Conservation (phyloP, 352 stramenopile genomes). For the Pythium coloratum region DNA sequence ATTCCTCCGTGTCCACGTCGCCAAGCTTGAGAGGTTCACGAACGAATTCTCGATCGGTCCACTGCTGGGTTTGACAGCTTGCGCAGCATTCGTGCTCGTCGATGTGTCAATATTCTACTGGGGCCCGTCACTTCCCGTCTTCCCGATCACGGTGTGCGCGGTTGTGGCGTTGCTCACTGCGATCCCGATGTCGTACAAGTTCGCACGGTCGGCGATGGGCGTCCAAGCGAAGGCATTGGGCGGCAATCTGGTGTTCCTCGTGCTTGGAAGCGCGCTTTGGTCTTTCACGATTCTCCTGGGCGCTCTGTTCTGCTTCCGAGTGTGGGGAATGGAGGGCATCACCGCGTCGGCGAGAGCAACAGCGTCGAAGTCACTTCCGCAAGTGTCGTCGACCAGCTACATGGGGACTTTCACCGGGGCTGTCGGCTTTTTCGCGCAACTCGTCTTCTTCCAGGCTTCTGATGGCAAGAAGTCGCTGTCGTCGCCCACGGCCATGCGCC, state of each 20-base stretch:
- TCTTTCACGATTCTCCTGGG: constrained; percentile 58
- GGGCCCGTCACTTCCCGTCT: constrained; percentile 42
- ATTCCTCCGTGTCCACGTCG: background rate
- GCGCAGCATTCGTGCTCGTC: constrained; percentile 48
- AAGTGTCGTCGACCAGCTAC: constrained; percentile 29
- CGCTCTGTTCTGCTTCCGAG: constrained; percentile 43
- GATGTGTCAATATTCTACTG: constrained; percentile 48
- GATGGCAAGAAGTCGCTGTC: constrained; percentile 12
- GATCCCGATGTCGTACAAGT: constrained; percentile 53
- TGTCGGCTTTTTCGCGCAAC: constrained; percentile 47
- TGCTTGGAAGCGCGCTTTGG: constrained; percentile 53
- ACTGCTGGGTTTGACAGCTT: constrained; percentile 42
- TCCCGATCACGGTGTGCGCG: constrained; percentile 46
- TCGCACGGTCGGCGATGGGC: constrained; percentile 33
- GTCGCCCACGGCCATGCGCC: background rate
- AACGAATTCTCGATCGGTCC: constrained; percentile 42
- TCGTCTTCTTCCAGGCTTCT: constrained; percentile 46
- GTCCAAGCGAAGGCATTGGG: constrained; percentile 34
- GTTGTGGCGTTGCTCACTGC: constrained; percentile 52
- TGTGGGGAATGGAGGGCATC: constrained; percentile 36
- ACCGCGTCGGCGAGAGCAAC: background rate
- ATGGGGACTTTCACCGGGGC: constrained; percentile 51
- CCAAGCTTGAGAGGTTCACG: constrained; percentile 27
- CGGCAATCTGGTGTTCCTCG: constrained; percentile 51
- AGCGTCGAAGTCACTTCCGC: background rate